phyloP scores from a whole-genome alignment of 257 asterid genomes.

The Capsicum rhomboideum region DNA sequence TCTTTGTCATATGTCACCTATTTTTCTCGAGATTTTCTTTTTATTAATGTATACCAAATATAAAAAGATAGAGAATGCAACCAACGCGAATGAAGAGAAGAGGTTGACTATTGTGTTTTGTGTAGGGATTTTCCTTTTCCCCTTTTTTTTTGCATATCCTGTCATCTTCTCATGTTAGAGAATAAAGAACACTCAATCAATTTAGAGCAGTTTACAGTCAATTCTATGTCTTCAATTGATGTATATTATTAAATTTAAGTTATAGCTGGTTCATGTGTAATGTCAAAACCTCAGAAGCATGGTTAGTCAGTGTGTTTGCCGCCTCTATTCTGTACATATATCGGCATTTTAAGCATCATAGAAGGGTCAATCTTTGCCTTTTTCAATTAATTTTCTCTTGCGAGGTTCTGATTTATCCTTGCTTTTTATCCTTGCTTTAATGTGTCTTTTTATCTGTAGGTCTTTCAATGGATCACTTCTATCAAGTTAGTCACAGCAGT shows the following conservation, averaged over 20 bases:
- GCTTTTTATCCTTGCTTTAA: not conserved
- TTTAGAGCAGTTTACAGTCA: not conserved
- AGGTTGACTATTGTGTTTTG: not conserved
- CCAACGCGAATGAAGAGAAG: not conserved
- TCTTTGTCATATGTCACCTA: not conserved
- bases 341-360: not conserved
- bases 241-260: not conserved
- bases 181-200: not conserved
- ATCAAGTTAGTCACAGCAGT: not conserved
- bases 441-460: not conserved
- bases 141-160: not conserved
- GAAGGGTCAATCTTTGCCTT: not conserved
- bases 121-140: not conserved
- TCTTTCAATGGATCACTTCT: constrained; percentile 6
- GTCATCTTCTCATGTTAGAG: not conserved
- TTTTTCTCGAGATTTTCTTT: not conserved
- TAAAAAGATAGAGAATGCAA: not conserved
- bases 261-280: not conserved
- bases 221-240: not conserved
- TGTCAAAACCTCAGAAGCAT: not conserved
- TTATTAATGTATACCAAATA: not conserved
- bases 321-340: not conserved
- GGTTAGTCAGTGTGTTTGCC: not conserved
- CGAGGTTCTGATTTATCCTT: not conserved
- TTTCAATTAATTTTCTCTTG: not conserved